Base-by-base conservation (phyloP, 768 basidiomycete genomes). In the Boletus rubroflammeus region DNA sequence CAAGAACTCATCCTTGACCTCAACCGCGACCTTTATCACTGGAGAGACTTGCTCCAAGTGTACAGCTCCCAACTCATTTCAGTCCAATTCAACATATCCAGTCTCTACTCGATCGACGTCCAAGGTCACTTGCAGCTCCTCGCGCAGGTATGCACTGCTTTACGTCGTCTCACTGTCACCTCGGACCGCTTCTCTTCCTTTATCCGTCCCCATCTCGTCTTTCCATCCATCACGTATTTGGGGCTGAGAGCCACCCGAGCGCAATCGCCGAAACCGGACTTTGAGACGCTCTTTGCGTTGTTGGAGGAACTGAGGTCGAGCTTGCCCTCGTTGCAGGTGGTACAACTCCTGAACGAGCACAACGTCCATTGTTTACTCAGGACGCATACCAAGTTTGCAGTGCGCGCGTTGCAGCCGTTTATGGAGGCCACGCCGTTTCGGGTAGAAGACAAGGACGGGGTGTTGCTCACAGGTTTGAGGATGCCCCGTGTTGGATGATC, bases 401-500 rank as follows among this genome's bases (percentile, higher is more conserved):
- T 48, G 21, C 53, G 44, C 4, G 51, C 35, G n/a, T 51, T 70
- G 14, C 25, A n/a, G 23, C 56, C 51, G 5, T 55, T 56, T 36
- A 31, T 51, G 26, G 54, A 23, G 1, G 51, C 21, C 3, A 1
- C 41, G 7, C 8, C 47, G 2, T 55, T 68, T 28, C 66, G 64
- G 14, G 2, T 68, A 10, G 66, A 70, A 49, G 68, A 70, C 45
- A 14, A 43, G 19, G 53, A 62, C 0, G 60, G 68, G 0, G 23
- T 54, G 42, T 51, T 61, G 19, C 34, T 70, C 21, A 57, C 47
- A 66, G 67, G 67, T 69, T 35, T 9, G 61, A 11, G 19, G 1
- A 15, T 38, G 6, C 1, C 19, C 9, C 13, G 13, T 34, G 7
- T 39, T 34, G 11, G 13, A 14, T 48, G 17, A 7, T 15, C 17